These are phyloP conservation scores for Ustilago hordei DNA, from an alignment of 1,284 basidiomycete species.

Conservation along the genomic window DNA sequence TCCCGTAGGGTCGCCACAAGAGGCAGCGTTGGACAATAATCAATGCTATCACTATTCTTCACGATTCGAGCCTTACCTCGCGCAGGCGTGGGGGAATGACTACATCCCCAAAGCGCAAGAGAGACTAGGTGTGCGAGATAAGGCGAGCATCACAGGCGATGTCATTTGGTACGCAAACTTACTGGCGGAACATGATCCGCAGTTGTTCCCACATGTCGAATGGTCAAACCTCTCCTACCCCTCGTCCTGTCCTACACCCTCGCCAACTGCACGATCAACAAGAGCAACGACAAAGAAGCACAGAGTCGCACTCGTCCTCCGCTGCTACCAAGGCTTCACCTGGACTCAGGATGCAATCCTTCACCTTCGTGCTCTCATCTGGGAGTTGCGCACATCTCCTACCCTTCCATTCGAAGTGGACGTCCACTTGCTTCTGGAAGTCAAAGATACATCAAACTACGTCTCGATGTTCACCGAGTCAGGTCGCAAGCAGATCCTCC, in stretches of 20 bases:
- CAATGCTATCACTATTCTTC: slow-evolving; percentile 23
- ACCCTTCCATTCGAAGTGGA: slow-evolving; percentile 18
- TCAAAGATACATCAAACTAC: slow-evolving; percentile 20
- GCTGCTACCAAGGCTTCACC: slow-evolving; percentile 18
- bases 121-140: slow-evolving; percentile 5
- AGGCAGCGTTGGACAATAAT: neutral
- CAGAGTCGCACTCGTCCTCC: slow-evolving; percentile 25
- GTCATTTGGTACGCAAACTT: slow-evolving; percentile 32
- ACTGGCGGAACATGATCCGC: slow-evolving; percentile 15
- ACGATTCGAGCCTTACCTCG: slow-evolving; percentile 14
- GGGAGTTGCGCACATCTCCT: slow-evolving; percentile 20
- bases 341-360: slow-evolving; percentile 23
- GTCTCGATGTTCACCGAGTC: slow-evolving; percentile 23
- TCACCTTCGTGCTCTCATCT: slow-evolving; percentile 29
- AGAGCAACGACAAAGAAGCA: neutral
- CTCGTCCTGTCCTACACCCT: neutral
- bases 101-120: slow-evolving; percentile 17
- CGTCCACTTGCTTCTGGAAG: slow-evolving; percentile 27
- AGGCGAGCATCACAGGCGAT: slow-evolving; percentile 2
- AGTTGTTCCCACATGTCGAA: neutral
- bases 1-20: slow-evolving; percentile 13
- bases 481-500: slow-evolving; percentile 21
- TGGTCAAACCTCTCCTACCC: slow-evolving; percentile 9
- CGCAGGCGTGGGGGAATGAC: slow-evolving; percentile 16
- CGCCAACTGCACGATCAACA: neutral